These are phyloP conservation scores for Micractinium sp. DNA, from an alignment of 139 green algal species.

Conservation along the genomic window DNA sequence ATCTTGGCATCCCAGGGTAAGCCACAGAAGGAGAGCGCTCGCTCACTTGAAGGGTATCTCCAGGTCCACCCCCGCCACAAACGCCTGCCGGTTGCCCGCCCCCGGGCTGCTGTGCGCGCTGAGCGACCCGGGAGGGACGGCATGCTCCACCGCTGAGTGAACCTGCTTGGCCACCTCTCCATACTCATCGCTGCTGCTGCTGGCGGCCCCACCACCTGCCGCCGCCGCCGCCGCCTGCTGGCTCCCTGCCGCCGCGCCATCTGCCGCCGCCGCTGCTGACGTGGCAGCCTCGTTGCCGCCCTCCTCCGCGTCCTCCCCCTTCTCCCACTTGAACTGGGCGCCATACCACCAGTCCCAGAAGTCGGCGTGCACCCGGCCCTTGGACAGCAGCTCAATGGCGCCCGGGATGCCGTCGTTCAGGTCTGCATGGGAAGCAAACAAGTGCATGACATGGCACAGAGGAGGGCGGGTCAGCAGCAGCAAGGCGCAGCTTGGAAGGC, in stretches of 20 bases:
- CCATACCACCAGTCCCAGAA: slow-evolving; percentile 88
- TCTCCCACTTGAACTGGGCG: slow-evolving; percentile 74
- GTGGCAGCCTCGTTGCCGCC: neutral
- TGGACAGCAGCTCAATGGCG: slow-evolving; percentile 82
- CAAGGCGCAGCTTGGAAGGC: too few relatives aligned
- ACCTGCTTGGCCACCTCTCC: slow-evolving; percentile 44
- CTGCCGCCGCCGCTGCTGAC: neutral
- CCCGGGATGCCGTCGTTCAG: slow-evolving; percentile 88
- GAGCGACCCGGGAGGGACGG: neutral
- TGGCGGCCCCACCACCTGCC: neutral
- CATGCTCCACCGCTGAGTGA: slow-evolving; percentile 31
- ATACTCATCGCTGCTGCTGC: neutral
- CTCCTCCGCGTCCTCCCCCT: slow-evolving; percentile 47
- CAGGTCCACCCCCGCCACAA: slow-evolving; percentile 63
- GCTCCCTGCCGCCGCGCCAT: neutral
- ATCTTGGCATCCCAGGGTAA: too few relatives aligned
- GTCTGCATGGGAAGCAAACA: slow-evolving; percentile 30
- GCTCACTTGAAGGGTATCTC: slow-evolving; percentile 46
- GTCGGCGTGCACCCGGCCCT: slow-evolving; percentile 62
- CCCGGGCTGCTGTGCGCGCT: neutral
- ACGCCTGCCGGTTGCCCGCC: neutral
- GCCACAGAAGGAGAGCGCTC: neutral
- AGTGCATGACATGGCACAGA: too few relatives aligned
- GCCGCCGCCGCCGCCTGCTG: neutral
- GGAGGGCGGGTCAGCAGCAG: too few relatives aligned